Evolutionary conservation across 257 asterid species (phyloP).

Genomic region (Capsicum baccatum): DNA sequence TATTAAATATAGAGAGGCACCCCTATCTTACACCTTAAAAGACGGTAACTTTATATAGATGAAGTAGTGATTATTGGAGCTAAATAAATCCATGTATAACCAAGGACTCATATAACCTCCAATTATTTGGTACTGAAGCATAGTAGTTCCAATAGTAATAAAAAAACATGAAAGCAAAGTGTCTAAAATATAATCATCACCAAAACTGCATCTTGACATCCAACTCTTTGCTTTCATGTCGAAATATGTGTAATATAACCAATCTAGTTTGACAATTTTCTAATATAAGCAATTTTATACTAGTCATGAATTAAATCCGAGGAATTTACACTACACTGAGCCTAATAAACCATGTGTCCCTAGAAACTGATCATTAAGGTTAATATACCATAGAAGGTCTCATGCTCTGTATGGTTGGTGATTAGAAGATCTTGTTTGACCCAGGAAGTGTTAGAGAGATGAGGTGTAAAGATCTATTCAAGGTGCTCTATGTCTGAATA

Average conservation of each 20-base stretch:
- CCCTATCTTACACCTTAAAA: background rate
- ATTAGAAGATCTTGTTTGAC: too few relatives aligned
- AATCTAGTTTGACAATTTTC: too few relatives aligned
- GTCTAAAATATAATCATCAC: background rate
- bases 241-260: background rate
- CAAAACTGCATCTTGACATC: background rate
- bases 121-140: background rate
- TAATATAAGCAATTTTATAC: too few relatives aligned
- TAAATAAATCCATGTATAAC: background rate
- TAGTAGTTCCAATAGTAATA: background rate
- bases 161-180: background rate
- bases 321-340: too few relatives aligned
- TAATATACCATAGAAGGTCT: too few relatives aligned
- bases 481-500: too few relatives aligned
- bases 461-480: too few relatives aligned
- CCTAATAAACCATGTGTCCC: too few relatives aligned
- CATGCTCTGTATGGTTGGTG: too few relatives aligned
- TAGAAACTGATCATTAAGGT: too few relatives aligned
- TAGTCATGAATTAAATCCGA: too few relatives aligned
- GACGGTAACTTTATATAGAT: background rate
- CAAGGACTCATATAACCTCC: background rate
- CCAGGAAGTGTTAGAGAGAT: too few relatives aligned
- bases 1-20: background rate
- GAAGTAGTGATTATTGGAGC: background rate
- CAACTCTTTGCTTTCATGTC: background rate